Percentiles rank a stretch among this genome's conserved stretches.
phyloP scores from a whole-genome alignment of 345 rosid species.

The Rhodamnia rubescens region DNA sequence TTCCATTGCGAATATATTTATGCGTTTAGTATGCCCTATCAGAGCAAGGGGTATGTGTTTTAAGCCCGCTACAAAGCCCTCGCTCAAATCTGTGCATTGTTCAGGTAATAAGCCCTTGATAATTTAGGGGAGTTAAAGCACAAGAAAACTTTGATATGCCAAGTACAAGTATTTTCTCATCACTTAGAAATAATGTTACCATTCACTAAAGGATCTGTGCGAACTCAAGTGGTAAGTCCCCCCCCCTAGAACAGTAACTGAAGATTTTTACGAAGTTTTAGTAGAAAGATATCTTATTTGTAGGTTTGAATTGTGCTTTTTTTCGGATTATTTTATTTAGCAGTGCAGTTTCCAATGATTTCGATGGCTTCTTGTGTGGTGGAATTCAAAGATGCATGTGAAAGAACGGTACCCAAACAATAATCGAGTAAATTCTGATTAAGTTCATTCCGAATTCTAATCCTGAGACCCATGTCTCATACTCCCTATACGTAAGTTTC shows the following conservation, averaged over 20 bases:
- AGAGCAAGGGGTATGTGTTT: background rate
- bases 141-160: background rate
- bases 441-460: background rate
- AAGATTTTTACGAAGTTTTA: background rate
- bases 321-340: background rate
- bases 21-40: background rate
- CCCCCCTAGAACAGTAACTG: background rate
- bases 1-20: conserved; percentile 19
- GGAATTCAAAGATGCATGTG: background rate
- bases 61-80: background rate
- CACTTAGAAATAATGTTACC: background rate
- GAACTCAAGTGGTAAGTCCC: background rate
- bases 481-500: background rate
- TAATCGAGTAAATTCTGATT: background rate
- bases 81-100: background rate
- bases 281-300: background rate
- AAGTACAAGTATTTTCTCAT: background rate
- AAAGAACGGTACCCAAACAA: background rate
- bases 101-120: background rate
- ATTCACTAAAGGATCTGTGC: background rate
- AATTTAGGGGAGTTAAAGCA: background rate
- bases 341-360: background rate
- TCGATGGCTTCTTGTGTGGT: background rate
- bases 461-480: background rate
- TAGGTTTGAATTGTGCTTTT: background rate